Evolutionary conservation across 1,139 yeast species (phyloP).

Genomic region (Meyerozyma carpophila): DNA sequence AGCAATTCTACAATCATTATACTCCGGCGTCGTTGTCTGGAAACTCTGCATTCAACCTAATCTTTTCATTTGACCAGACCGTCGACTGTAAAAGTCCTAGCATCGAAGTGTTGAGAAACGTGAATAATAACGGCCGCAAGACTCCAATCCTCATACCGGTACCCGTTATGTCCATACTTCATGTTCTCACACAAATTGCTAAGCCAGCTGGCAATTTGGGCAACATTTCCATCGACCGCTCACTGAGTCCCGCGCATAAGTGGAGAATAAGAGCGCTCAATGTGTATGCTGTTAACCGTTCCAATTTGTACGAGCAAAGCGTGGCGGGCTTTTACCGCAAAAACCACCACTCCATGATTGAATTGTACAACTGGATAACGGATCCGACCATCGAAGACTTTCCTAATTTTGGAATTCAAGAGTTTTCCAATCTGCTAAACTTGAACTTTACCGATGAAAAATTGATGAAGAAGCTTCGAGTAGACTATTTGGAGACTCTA

Average conservation of each 20-base stretch:
- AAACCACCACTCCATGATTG: constrained; percentile 20
- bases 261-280: constrained; percentile 34
- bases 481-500: constrained; percentile 9
- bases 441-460: constrained; percentile 21
- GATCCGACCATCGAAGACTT: not conserved
- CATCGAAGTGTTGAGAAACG: constrained; percentile 27
- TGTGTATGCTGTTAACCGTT: constrained; percentile 25
- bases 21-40: constrained; percentile 19
- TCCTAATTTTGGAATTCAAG: constrained; percentile 8
- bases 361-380: constrained; percentile 21
- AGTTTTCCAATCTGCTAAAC: constrained; percentile 18
- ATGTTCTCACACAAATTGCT: constrained; percentile 22
- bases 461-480: constrained; percentile 18
- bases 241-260: constrained; percentile 16
- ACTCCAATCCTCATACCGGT: constrained; percentile 36
- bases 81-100: constrained; percentile 41
- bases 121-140: constrained; percentile 8
- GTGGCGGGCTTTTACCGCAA: constrained; percentile 14
- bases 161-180: constrained; percentile 35
- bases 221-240: constrained; percentile 12
- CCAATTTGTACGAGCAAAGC: constrained; percentile 15
- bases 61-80: constrained; percentile 56
- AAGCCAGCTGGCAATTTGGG: constrained; percentile 18
- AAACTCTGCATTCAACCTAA: constrained; percentile 32
- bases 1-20: constrained; percentile 35